Evolutionary conservation across 202 grass and related monocot genomes (phyloP).

Genomic region (Sporobolus alterniflorus): DNA sequence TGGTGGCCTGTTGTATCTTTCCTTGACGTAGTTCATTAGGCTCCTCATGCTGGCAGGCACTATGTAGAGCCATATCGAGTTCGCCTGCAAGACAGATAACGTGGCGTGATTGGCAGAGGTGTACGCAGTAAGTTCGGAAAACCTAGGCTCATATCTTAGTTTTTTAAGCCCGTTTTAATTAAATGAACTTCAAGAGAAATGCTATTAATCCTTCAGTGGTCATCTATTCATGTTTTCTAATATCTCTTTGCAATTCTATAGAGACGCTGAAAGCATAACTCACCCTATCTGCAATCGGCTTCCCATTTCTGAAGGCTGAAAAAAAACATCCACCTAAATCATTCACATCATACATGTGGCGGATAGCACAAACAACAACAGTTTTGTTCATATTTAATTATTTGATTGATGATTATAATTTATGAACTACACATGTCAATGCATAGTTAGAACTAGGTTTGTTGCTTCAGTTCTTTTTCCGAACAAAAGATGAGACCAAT

Average conservation of each 20-base stretch:
- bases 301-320: conserved; percentile 76
- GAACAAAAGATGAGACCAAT: not conserved
- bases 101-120: not conserved
- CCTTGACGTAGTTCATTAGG: conserved; percentile 93
- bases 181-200: not conserved
- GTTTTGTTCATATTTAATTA: not conserved
- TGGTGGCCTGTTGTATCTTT: conserved; percentile 74
- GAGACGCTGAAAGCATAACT: not conserved
- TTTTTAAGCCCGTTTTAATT: not conserved
- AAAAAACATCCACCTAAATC: not conserved
- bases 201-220: not conserved
- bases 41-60: conserved; percentile 83
- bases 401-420: not conserved
- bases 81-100: conserved; percentile 46
- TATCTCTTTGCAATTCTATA: not conserved
- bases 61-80: conserved; percentile 93
- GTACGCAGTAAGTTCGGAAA: not conserved
- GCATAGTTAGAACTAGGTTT: not conserved
- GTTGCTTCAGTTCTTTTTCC: not conserved
- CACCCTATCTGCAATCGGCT: conserved; percentile 82
- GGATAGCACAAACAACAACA: not conserved
- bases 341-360: not conserved
- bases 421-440: not conserved
- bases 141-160: not conserved
- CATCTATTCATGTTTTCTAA: not conserved